These are phyloP conservation scores for Backusella tuberculispora DNA, from an alignment of 192 early-diverging fungal species.

Conservation along the genomic window DNA sequence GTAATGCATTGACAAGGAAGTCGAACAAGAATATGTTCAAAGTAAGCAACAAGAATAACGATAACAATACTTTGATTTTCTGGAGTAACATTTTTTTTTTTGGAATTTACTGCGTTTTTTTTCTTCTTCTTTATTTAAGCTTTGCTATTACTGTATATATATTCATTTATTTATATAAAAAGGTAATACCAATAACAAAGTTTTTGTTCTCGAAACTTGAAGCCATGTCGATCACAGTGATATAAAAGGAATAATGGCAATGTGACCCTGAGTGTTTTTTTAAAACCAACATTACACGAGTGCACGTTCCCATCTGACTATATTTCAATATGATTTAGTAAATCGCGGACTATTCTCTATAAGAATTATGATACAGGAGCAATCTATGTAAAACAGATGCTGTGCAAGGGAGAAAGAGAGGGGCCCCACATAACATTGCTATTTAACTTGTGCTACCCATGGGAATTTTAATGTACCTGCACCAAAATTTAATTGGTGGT, in stretches of 20 bases:
- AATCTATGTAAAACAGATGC: not conserved
- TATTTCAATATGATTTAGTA: not conserved
- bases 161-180: not conserved
- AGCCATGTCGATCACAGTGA: not conserved
- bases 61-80: too few species aligned
- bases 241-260: not conserved
- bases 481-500: not conserved
- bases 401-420: conserved; percentile 1
- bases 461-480: not conserved
- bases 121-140: too few species aligned
- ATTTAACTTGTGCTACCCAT: conserved; percentile 12
- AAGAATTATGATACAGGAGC: not conserved
- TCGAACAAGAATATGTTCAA: not conserved
- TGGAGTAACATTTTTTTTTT: too few species aligned
- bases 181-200: not conserved
- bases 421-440: not conserved
- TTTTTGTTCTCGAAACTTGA: not conserved
- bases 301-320: conserved; percentile 6
- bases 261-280: not conserved
- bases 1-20: not conserved
- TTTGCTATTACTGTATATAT: too few species aligned
- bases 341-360: not conserved
- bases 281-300: not conserved
- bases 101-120: too few species aligned
- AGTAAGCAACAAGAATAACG: not conserved